Base-by-base conservation (phyloP, 1,139 yeast species). In the Ogataea hybrid region DNA sequence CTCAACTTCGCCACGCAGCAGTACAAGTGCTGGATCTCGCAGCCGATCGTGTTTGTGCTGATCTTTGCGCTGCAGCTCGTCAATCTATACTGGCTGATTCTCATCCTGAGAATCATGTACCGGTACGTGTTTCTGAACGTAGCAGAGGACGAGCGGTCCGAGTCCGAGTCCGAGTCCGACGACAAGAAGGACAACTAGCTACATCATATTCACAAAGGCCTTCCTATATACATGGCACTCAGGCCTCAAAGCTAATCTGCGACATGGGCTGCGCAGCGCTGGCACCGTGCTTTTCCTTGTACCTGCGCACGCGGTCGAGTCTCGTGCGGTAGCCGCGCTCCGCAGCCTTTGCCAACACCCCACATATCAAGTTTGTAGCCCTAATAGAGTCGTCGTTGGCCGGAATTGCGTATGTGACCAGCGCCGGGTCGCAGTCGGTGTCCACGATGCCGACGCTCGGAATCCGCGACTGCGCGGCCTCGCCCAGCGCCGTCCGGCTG, bases 361-460 rank as follows among this genome's bases (percentile, higher is more conserved):
- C 97, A 42, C 80, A 70, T 58, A 92, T 75, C 55, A 92, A 70
- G 51, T 85, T 83, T 4, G 84, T 79, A 11, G 95, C 78, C 61
- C 98, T 77, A 46, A 80, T 69, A n/a, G 95, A 84, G 62, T 90
- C 97, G 63, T 92, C 97, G 59, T 92, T 92, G 49, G 95, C 95
- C 20, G 98, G 97, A 53, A 92, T 86, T 38, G 97, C 95, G 63
- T 92, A 92, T 2, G 96, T 87, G 43, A 92, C 84, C 53, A 84
- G 68, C 7, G 88, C 77, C 15, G 97, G 95, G 61, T 92, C 97
- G 65, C 84, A 81, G 63, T 92, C 92, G 21, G 98, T 88, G 65
- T 92, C 98, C 51, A 94, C 81, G 46, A 92, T 77, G 28, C 96
- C 98, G 55, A 92, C 81, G 1, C 97, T 90, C 47, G 98, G 98